These are phyloP conservation scores for Colletotrichum brevisporum DNA, from an alignment of 2,329 filamentous ascomycete species.

Conservation along the genomic window DNA sequence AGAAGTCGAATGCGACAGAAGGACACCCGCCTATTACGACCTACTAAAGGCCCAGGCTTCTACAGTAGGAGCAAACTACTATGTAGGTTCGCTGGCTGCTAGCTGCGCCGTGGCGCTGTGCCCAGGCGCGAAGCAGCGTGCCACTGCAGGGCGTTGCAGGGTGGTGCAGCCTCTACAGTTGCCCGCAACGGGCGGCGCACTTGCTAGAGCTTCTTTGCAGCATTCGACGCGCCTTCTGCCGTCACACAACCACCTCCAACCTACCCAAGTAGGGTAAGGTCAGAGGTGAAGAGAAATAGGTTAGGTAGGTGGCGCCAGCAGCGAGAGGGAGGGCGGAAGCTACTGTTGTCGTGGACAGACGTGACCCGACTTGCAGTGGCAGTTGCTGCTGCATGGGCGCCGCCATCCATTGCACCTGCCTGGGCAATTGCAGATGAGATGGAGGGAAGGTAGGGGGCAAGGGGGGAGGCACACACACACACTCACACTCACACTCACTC, in stretches of 20 bases:
- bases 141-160: constrained; percentile 32
- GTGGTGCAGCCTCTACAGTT: constrained; percentile 24
- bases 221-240: constrained; percentile 40
- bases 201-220: constrained; percentile 36
- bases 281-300: no score
- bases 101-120: constrained; percentile 28
- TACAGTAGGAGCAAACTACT: not conserved
- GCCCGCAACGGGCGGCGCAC: constrained; percentile 26
- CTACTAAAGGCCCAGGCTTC: constrained; percentile 4
- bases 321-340: no score
- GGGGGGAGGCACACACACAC: not conserved
- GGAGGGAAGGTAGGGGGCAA: no score
- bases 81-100: constrained; percentile 14
- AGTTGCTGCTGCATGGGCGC: not conserved
- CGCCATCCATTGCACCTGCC: no score
- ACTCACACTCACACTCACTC: constrained; percentile 12
- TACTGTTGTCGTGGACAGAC: not conserved
- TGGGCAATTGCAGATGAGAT: no score
- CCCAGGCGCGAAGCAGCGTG: constrained; percentile 16
- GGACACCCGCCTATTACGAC: not conserved
- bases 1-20: constrained; percentile 33
- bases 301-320: no score
- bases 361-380: constrained; percentile 21
- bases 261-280: no score
- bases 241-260: constrained; percentile 8